Base-by-base conservation (phyloP, 2,329 filamentous ascomycete species). In the Cryphonectria naterciae region DNA sequence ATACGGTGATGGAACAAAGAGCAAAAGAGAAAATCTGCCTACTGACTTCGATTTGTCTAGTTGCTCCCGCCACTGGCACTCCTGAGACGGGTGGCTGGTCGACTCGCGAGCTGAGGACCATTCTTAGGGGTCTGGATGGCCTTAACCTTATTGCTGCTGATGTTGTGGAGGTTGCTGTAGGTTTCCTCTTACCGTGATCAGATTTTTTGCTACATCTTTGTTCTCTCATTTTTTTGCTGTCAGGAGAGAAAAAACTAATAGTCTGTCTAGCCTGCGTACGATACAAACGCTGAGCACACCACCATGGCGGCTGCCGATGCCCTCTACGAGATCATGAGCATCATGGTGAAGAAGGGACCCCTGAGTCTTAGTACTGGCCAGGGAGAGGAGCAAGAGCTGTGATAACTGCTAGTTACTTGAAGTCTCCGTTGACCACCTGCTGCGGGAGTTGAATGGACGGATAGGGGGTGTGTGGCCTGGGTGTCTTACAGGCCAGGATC, bases 311-410 rank as follows among this genome's bases (percentile, higher is more conserved):
- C 90, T 2, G 90, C 90, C 5, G 80, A 94, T 79, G 87, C 88
- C 0, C 81, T 95, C 28, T 95, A 92, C 77, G 92, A 95, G 80
- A 88, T 95, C 64, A 92, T 94, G 87, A 93, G 89, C 17, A 85
- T 95, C 72, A 95, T 94, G 92, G 91, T 94, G 22, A 93, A 94
- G 85, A 90, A 89, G 76, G 92, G 92, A 0, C 91, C 91, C 0
- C 61, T 76, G 60, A 76, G 75, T 68, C 69, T 63, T 15, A 37
- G 37, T 46, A 39, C 65, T 39, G 43, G 13, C 15, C 46, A 61
- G 58, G 35, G 58, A 3, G 58, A 39, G 35, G 58, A 61, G 58
- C 58, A 61, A 35, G 58, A 61, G 32, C 58, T 61, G 32, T 61
- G 15, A 11, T 61, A n/a, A 11, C 11, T 22, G 25, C 17, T 25